Evolutionary conservation across 2,329 filamentous ascomycete genomes (phyloP).

Genomic region (Fusarium concolor): DNA sequence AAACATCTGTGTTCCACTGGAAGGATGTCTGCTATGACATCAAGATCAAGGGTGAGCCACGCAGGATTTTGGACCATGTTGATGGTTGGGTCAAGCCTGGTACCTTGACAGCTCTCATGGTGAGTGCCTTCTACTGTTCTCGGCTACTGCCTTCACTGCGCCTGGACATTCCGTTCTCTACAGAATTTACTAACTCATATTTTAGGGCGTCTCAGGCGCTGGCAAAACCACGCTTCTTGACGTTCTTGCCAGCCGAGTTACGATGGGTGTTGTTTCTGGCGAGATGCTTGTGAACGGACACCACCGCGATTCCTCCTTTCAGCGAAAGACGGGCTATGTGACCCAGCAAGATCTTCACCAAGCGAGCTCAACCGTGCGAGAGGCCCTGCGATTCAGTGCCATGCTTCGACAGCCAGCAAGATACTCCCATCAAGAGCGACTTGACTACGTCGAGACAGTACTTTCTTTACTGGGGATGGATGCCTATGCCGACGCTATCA

Average conservation of each 20-base stretch:
- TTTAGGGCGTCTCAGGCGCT: slow-evolving; percentile 75
- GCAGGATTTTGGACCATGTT: slow-evolving; percentile 74
- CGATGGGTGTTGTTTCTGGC: slow-evolving; percentile 86
- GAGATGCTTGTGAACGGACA: slow-evolving; percentile 75
- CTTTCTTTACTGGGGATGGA: slow-evolving; percentile 71
- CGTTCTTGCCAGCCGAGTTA: slow-evolving; percentile 81
- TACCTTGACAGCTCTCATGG: slow-evolving; percentile 77
- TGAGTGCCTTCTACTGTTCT: slow-evolving; percentile 39
- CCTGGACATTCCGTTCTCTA: no score
- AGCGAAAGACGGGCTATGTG: slow-evolving; percentile 89
- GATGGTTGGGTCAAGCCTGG: slow-evolving; percentile 80
- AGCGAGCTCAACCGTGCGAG: slow-evolving; percentile 81
- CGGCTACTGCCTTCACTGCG: no score
- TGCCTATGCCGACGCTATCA: slow-evolving; percentile 70
- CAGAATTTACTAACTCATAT: neutral
- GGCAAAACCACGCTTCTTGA: slow-evolving; percentile 90
- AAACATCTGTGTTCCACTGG: slow-evolving; percentile 71
- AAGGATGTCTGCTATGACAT: slow-evolving; percentile 78
- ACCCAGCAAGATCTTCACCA: slow-evolving; percentile 90
- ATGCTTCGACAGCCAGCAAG: slow-evolving; percentile 80
- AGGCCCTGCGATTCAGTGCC: slow-evolving; percentile 84
- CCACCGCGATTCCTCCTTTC: slow-evolving; percentile 79
- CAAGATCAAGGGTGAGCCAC: slow-evolving; percentile 70
- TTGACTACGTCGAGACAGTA: slow-evolving; percentile 83
- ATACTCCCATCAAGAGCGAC: slow-evolving; percentile 75